phyloP scores from a whole-genome alignment of 495 filamentous ascomycete species.

The Penicillium parvum region DNA sequence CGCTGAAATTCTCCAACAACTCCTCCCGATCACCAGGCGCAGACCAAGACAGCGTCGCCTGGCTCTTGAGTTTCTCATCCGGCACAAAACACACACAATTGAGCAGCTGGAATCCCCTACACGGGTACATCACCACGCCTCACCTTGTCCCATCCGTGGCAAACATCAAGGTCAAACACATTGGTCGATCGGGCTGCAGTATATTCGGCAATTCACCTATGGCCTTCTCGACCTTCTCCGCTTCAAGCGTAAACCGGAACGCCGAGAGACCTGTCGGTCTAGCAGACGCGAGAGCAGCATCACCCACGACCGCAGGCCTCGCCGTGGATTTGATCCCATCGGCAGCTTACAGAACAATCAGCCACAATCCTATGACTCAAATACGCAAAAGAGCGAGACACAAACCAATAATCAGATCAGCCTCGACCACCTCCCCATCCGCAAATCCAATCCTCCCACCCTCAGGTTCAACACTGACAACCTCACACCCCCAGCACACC shows the following conservation, averaged over 20 bases:
- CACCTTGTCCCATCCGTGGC: not conserved
- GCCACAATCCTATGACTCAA: no score
- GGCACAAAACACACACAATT: constrained; percentile 8
- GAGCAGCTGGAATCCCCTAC: constrained; percentile 6
- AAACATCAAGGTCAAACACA: constrained; percentile 1
- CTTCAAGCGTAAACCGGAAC: constrained; percentile 1
- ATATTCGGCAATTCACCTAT: not conserved
- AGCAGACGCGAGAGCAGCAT: not conserved
- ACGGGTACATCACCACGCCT: constrained; percentile 7
- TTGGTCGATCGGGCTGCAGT: not conserved
- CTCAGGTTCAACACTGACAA: constrained; percentile 7
- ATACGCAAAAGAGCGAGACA: no score
- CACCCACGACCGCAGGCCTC: constrained; percentile 1
- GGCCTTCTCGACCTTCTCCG: not conserved
- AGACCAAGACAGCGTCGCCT: constrained; percentile 4
- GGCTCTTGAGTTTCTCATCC: not conserved
- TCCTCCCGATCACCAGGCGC: constrained; percentile 1
- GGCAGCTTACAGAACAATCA: constrained; percentile 1
- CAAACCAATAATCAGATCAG: constrained; percentile 9
- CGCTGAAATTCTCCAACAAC: constrained; percentile 1
- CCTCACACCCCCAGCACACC: constrained; percentile 1
- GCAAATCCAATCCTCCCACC: not conserved
- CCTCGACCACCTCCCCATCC: not conserved
- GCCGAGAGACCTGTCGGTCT: not conserved
- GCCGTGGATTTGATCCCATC: constrained; percentile 6